Conservation (phyloP, 2,329 filamentous ascomycete species). For the Epicoccum sorghinum region DNA sequence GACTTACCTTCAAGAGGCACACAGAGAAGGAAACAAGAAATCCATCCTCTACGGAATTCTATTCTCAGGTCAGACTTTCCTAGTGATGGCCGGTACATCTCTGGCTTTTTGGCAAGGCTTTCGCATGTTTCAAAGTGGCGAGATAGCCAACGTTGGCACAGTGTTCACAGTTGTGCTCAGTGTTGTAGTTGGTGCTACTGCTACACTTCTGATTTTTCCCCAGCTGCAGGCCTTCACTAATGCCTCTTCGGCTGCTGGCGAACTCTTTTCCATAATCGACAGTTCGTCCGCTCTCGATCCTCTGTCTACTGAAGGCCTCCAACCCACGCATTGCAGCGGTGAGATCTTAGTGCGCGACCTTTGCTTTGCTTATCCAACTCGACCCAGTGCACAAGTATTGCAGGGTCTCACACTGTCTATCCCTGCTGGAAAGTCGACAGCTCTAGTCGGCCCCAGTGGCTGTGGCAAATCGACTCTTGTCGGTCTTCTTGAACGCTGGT, state of each 20-base stretch:
- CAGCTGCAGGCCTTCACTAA: slow-evolving; percentile 73
- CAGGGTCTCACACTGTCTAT: slow-evolving; percentile 54
- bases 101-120: slow-evolving; percentile 49
- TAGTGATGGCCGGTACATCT: slow-evolving; percentile 15
- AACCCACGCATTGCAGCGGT: slow-evolving; percentile 62
- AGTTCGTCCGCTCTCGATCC: slow-evolving; percentile 76
- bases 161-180: slow-evolving; percentile 51
- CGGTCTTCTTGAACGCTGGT: slow-evolving; percentile 87
- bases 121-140: slow-evolving; percentile 59
- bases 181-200: slow-evolving; percentile 53
- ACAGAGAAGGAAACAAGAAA: slow-evolving; percentile 45
- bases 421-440: slow-evolving; percentile 69
- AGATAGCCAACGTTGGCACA: slow-evolving; percentile 61
- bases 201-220: slow-evolving; percentile 63
- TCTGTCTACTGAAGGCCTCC: slow-evolving; percentile 5
- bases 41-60: slow-evolving; percentile 8
- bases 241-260: slow-evolving; percentile 19
- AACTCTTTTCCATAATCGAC: slow-evolving; percentile 64
- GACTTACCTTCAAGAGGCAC: slow-evolving; percentile 70
- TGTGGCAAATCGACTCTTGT: slow-evolving; percentile 94
- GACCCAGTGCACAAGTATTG: slow-evolving; percentile 69
- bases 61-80: slow-evolving; percentile 11
- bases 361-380: slow-evolving; percentile 89
- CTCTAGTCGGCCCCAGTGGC: slow-evolving; percentile 70
- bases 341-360: slow-evolving; percentile 93